Evolutionary conservation across 179 eudicot species (phyloP).

Genomic region (Sideroxylon spinosum): DNA sequence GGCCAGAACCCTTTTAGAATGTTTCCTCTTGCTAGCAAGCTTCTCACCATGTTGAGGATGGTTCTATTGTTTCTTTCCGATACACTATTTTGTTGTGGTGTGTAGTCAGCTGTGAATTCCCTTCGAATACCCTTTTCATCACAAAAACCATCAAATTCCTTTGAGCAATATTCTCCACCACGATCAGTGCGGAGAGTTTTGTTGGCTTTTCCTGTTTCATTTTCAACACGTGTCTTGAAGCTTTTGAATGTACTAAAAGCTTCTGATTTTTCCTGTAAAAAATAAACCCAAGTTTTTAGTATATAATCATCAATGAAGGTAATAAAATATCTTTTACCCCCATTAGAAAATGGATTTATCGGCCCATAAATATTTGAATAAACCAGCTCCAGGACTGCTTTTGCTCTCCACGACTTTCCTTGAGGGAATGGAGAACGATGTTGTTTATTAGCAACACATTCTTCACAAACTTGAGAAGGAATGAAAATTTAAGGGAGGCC

Average conservation of each 20-base stretch:
- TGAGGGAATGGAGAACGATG: background rate
- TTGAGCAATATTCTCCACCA: conserved; percentile 7
- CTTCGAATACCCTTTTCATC: background rate
- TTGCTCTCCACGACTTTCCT: background rate
- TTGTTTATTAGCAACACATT: conserved; percentile 7
- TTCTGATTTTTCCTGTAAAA: background rate
- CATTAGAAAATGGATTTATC: background rate
- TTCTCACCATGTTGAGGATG: background rate
- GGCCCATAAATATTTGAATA: conserved; percentile 1
- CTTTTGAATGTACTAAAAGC: conserved; percentile 12
- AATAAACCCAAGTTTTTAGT: background rate
- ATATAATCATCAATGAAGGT: background rate
- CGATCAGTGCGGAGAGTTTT: background rate
- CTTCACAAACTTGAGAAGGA: background rate
- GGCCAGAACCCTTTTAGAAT: background rate
- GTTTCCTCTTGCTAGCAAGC: background rate
- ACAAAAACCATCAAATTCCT: background rate
- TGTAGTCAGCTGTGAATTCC: background rate
- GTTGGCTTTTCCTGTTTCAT: background rate
- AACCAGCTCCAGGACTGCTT: background rate
- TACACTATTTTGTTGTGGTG: background rate
- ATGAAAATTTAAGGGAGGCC: background rate
- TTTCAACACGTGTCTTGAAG: background rate
- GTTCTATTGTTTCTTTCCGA: background rate
- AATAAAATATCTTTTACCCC: background rate